These are phyloP conservation scores for Sclerotinia minor DNA, from an alignment of 2,329 filamentous ascomycete species.

Conservation along the genomic window DNA sequence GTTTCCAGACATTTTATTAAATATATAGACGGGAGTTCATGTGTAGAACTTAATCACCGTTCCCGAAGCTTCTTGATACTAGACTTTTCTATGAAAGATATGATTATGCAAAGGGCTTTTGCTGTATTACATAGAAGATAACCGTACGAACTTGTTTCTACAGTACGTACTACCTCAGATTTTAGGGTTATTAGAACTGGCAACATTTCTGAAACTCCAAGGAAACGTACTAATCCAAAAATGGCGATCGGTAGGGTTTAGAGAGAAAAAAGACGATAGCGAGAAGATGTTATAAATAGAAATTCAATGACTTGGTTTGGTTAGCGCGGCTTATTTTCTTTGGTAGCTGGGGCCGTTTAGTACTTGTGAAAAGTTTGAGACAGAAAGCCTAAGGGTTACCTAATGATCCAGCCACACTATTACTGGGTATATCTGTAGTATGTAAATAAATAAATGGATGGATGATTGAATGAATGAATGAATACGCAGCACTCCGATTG, in stretches of 20 bases:
- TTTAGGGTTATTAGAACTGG: not conserved
- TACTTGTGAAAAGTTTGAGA: not conserved
- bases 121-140: not conserved
- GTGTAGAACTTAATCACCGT: no score
- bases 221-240: not conserved
- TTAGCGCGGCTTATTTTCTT: not conserved
- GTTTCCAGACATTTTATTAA: no score
- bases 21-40: no score
- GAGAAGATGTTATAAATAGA: conserved; percentile 6
- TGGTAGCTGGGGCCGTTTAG: not conserved
- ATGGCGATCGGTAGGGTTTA: not conserved
- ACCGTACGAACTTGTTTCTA: not conserved
- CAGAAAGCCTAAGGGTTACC: not conserved
- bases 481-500: not conserved
- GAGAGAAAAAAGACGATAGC: not conserved
- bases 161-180: no score
- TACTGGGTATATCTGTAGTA: not conserved
- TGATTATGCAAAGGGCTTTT: no score
- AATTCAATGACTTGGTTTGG: not conserved
- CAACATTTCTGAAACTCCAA: not conserved
- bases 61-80: no score
- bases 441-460: not conserved
- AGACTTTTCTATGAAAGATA: no score
- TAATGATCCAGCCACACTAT: not conserved
- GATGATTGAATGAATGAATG: not conserved